Percentiles rank a stretch among this genome's conserved stretches.
Evolutionary conservation across 2,329 filamentous ascomycete genomes (phyloP).

Genomic region (Epichloe sylvatica): DNA sequence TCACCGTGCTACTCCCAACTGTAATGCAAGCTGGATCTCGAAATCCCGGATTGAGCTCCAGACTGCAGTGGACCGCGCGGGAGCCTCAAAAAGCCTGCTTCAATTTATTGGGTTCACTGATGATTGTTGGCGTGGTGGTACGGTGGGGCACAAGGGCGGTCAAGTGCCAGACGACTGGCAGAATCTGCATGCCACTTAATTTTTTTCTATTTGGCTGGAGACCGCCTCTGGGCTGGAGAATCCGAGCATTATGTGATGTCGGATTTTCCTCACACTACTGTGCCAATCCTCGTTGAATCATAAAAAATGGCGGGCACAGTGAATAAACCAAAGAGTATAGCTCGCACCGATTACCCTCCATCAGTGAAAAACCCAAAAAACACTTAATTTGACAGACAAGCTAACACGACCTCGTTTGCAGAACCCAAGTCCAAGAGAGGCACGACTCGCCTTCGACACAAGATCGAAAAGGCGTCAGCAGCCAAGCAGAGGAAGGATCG

Average conservation of each 20-base stretch:
- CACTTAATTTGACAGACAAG: not conserved
- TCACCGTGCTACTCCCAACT: too few relatives aligned
- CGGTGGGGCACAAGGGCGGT: constrained; percentile 14
- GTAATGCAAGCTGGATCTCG: too few relatives aligned
- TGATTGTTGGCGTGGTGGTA: not conserved
- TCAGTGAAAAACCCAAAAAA: too few relatives aligned
- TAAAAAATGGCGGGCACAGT: constrained; percentile 37
- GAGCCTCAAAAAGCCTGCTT: too few relatives aligned
- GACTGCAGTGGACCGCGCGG: too few relatives aligned
- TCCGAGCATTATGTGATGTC: not conserved
- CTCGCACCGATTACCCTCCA: not conserved
- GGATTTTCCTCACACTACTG: not conserved
- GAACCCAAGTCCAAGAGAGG: constrained; percentile 92
- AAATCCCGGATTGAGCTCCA: too few relatives aligned
- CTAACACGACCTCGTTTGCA: constrained; percentile 21
- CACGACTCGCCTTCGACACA: constrained; percentile 79
- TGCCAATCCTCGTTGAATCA: not conserved
- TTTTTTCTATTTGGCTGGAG: constrained; percentile 16
- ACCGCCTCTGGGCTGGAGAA: not conserved
- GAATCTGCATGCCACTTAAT: constrained; percentile 26
- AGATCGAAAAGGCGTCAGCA: constrained; percentile 84
- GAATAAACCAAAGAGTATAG: constrained; percentile 40
- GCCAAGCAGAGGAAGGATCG: constrained; percentile 83
- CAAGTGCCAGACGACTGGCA: constrained; percentile 16
- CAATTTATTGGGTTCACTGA: too few relatives aligned